Base-by-base conservation (phyloP, 2,329 filamentous ascomycete genomes). In the Calonectria honghensis region DNA sequence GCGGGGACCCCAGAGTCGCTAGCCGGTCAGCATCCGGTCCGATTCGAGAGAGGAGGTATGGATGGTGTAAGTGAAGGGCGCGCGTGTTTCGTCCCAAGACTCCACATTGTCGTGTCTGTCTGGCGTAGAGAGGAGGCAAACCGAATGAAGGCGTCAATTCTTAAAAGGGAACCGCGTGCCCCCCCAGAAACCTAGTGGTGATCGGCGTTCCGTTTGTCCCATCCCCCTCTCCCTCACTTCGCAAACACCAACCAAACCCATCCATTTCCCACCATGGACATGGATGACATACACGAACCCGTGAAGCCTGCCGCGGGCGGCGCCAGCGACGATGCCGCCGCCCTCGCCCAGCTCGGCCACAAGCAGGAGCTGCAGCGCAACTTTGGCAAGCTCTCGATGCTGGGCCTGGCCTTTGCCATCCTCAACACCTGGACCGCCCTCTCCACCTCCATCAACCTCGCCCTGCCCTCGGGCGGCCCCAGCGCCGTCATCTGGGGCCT, bases 401-500 rank as follows among this genome's bases (percentile, higher is more conserved):
- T 89, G 4, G 87, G 87, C 11, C 84, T 89, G 31, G 87, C 87
- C 11, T 88, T 89, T 73, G 87, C 87, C 75, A 88, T 89, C 65
- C 85, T 89, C 75, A 89, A 89, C 83, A 87, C 85, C 71, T 89
- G 88, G 87, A 89, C 88, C 0, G 88, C 88, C 7, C 83, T 89
- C 59, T 86, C 87, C 10, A 86, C 88, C 4, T 88, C 87, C 14
- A 85, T 89, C 71, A 84, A 82, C 18, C 82, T 89, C 14, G 87
- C 87, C 27, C 86, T 96, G 39, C 93, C 94, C 1, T 93, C 91
- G 18, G 94, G 94, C 52, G 94, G 94, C 0, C 90, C 92, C 27
- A 91, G 90, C 10, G 90, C 92, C 73, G 93, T 96, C 51, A 89
- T 96, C 73, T 96, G 94, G 94, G 94, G 94, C 4, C 84, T 93